Conservation (phyloP, 164 flowering plant genomes). For the Annona cherimola region DNA sequence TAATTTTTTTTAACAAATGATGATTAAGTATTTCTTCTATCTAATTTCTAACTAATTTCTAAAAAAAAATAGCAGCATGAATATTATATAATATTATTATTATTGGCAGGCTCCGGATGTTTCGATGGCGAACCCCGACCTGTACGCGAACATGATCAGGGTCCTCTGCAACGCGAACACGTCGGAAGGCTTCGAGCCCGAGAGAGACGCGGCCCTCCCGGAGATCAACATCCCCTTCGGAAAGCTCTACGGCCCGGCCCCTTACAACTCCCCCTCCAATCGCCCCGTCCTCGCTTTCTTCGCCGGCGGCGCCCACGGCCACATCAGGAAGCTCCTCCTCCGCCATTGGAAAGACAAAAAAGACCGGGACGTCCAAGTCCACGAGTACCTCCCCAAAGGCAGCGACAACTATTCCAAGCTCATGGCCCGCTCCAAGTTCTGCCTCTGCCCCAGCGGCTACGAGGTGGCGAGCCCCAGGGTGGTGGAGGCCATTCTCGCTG, state of each 20-base stretch:
- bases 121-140: constrained; percentile 20
- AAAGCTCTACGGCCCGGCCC: background rate
- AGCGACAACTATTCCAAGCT: background rate
- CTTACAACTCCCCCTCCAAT: background rate
- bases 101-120: constrained; percentile 22
- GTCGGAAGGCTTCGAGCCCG: constrained; percentile 21
- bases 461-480: constrained; percentile 11
- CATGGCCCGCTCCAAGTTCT: constrained; percentile 5
- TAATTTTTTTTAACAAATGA: no score
- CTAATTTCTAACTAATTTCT: no score
- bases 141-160: constrained; percentile 31
- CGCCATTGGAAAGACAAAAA: constrained; percentile 4
- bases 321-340: background rate
- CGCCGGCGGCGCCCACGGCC: constrained; percentile 1
- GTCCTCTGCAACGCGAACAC: constrained; percentile 30
- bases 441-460: constrained; percentile 12
- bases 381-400: constrained; percentile 8
- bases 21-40: no score
- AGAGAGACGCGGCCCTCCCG: constrained; percentile 20
- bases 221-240: constrained; percentile 18
- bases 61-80: no score
- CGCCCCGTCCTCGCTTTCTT: constrained; percentile 2
- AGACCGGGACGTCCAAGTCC: background rate
- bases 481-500: constrained; percentile 5
- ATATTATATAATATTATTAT: no score